phyloP scores from a whole-genome alignment of 1,284 basidiomycete species.

The Coniferiporia sulphurascens region DNA sequence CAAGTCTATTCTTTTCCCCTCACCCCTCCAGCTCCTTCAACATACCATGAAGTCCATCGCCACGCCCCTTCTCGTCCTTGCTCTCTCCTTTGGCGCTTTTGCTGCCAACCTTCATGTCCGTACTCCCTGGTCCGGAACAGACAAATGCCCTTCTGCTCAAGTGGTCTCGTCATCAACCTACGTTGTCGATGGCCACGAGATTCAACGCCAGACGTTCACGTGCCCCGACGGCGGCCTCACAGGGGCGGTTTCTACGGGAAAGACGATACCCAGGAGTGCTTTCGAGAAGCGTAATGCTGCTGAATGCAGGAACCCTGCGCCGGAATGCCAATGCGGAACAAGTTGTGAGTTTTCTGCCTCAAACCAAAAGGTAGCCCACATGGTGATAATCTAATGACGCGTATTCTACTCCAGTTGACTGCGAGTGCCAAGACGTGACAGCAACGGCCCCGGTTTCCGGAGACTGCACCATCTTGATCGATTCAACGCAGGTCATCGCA shows the following conservation, averaged over 20 bases:
- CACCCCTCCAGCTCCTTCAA: background rate
- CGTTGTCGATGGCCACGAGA: constrained; percentile 6
- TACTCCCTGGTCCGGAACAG: constrained; percentile 5
- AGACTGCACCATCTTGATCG: constrained; percentile 22
- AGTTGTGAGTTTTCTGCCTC: constrained; percentile 20
- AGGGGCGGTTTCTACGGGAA: background rate
- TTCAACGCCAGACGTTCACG: constrained; percentile 9
- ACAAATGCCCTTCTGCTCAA: constrained; percentile 16
- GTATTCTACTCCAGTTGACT: constrained; percentile 12
- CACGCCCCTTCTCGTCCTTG: constrained; percentile 8
- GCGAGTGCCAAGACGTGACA: constrained; percentile 18
- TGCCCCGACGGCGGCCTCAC: constrained; percentile 13
- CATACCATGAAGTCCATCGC: constrained; percentile 13
- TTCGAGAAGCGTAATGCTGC: constrained; percentile 15
- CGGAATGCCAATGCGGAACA: constrained; percentile 21
- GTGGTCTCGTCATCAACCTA: constrained; percentile 6
- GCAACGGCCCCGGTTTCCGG: constrained; percentile 24
- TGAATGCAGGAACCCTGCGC: constrained; percentile 15
- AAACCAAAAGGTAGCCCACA: background rate
- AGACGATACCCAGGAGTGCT: background rate
- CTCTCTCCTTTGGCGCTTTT: constrained; percentile 10
- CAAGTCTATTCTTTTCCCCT: background rate
- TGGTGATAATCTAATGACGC: background rate
- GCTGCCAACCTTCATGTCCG: constrained; percentile 13
- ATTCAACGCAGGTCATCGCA: constrained; percentile 20